Evolutionary conservation across 305 asterid genomes (phyloP), one percentile per base, ranked within the genome.

Genomic region (Solanum chacoense): DNA sequence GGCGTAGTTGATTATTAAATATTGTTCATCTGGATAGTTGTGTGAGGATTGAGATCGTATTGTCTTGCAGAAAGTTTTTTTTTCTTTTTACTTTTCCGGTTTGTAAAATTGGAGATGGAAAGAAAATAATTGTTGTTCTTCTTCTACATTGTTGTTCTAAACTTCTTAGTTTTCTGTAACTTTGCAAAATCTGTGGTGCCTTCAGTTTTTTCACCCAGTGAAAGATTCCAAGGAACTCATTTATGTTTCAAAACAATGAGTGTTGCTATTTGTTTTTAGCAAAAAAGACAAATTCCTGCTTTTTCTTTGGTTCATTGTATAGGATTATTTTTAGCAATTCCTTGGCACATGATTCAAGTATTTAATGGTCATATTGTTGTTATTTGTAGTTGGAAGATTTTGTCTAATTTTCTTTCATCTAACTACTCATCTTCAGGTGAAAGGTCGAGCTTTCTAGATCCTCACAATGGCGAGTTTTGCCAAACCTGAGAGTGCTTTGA

Each of bases 401-500:
- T 81, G 16, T 28, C 85, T 45, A 29, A 81, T 45, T 29, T 16
- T 42, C 26, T 16, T 8, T 8, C 36, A 40, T 79, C 71, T 28
- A 81, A 28, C 71, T 85, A 12, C 40, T 75, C 85, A 63, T 79
- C 69, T 81, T 45, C 74, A 26, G 89, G 90, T 88, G 87, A 65
- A 88, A 71, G 75, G 76, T 69, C 7, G 18, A 65, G 28, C n/a
- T 24, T 28, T 24, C 34, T 73, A 59, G 50, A 24, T 85, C 63
- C 59, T 67, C 78, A 63, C 78, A 29, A 91, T 91, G 93, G 88
- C 91, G 5, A 89, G 84, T 69, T 91, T 90, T 75, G 90, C 90
- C 18, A 89, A 91, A 88, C 93, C 91, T 14, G 92, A 91, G 89
- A 91, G 89, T 90, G 92, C 93, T 74, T 76, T 91, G 42, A 91